Evolutionary conservation across 106 monocot genomes (phyloP).

Genomic region (Hemerocallis citrina): DNA sequence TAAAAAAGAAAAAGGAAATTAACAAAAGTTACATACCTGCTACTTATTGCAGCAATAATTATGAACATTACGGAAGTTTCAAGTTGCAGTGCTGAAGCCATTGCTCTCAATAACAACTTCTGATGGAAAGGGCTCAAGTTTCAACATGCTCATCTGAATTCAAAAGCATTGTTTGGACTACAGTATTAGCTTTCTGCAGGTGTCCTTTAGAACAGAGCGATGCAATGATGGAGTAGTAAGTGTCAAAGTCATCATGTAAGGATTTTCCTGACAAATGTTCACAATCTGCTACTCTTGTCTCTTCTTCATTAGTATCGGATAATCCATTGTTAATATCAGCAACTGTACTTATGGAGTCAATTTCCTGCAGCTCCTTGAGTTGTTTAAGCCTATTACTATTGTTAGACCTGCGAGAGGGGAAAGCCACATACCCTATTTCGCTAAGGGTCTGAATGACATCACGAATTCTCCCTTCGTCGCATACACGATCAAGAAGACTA

Average conservation of each 20-base stretch:
- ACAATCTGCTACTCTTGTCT: slow-evolving; percentile 3
- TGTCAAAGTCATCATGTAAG: slow-evolving; percentile 44
- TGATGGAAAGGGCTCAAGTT: not conserved
- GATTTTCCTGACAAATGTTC: slow-evolving; percentile 19
- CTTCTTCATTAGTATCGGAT: not conserved
- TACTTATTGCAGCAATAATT: not conserved
- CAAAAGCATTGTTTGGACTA: slow-evolving; percentile 36
- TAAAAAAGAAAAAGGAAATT: not conserved
- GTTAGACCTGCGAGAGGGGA: slow-evolving; percentile 24
- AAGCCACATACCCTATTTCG: slow-evolving; percentile 42
- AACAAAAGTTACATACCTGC: not conserved
- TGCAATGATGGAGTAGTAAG: slow-evolving; percentile 55
- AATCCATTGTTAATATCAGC: slow-evolving; percentile 8
- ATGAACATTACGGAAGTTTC: not conserved
- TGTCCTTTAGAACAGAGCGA: slow-evolving; percentile 80
- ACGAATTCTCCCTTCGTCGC: slow-evolving; percentile 66
- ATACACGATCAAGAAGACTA: slow-evolving; percentile 42
- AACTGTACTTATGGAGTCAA: slow-evolving; percentile 3
- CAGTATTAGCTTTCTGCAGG: slow-evolving; percentile 45
- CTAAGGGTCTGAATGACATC: slow-evolving; percentile 56
- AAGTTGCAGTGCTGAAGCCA: not conserved
- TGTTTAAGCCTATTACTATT: slow-evolving; percentile 2
- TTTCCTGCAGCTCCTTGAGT: slow-evolving; percentile 16
- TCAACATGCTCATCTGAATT: slow-evolving; percentile 15
- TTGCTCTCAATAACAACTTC: not conserved